phyloP scores from a whole-genome alignment of 495 filamentous ascomycete species.

The Penicillium robsamsonii region DNA sequence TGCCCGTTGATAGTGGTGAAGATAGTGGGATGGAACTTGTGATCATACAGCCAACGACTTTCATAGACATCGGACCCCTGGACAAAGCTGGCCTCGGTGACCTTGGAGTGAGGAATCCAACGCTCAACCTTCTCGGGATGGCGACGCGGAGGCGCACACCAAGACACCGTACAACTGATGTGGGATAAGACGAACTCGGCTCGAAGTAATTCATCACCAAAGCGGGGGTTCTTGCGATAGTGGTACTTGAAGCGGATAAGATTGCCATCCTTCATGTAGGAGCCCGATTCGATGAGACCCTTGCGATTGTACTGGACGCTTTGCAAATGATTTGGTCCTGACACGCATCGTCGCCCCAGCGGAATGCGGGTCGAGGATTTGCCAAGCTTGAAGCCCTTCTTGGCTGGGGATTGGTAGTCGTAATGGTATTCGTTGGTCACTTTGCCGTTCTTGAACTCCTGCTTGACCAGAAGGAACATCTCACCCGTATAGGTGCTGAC shows the following conservation, averaged over 20 bases:
- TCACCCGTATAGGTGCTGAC: slow-evolving; percentile 50
- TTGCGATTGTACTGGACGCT: slow-evolving; percentile 54
- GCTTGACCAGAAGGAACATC: slow-evolving; percentile 45
- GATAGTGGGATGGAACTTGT: slow-evolving; percentile 61
- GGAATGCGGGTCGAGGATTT: slow-evolving; percentile 42
- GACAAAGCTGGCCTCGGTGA: slow-evolving; percentile 58
- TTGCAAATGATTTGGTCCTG: slow-evolving; percentile 46
- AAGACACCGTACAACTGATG: slow-evolving; percentile 56
- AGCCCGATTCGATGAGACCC: slow-evolving; percentile 54
- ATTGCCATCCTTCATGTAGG: slow-evolving; percentile 54
- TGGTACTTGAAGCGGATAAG: slow-evolving; percentile 56
- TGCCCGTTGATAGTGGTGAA: slow-evolving; percentile 57
- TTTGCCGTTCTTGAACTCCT: slow-evolving; percentile 48
- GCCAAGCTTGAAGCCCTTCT: slow-evolving; percentile 31
- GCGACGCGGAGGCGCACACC: slow-evolving; percentile 54
- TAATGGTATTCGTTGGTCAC: slow-evolving; percentile 53
- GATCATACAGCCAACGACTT: slow-evolving; percentile 57
- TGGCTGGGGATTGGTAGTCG: slow-evolving; percentile 40
- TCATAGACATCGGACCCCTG: slow-evolving; percentile 54
- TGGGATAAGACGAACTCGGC: slow-evolving; percentile 56
- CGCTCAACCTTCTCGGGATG: slow-evolving; percentile 53
- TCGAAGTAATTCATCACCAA: slow-evolving; percentile 56
- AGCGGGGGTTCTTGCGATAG: slow-evolving; percentile 56
- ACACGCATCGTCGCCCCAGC: slow-evolving; percentile 46
- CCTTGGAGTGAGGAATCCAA: slow-evolving; percentile 60